Conservation (phyloP, 2,329 filamentous ascomycete genomes). For the Epichloe festucae region DNA sequence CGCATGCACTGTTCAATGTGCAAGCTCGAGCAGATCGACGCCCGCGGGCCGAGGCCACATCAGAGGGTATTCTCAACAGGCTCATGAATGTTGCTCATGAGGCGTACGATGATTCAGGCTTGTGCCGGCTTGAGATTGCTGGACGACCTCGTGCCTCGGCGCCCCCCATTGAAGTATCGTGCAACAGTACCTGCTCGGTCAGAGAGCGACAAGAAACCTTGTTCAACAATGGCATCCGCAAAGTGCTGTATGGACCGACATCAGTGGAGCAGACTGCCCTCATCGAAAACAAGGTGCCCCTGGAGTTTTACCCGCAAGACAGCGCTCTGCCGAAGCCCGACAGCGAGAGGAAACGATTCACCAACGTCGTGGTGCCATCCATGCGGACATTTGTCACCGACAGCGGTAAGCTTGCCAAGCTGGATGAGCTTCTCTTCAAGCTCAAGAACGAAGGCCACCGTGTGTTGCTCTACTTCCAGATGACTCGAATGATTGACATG, state of each 20-base stretch:
- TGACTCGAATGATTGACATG: conserved; percentile 98
- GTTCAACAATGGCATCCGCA: conserved; percentile 68
- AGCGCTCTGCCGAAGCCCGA: conserved; percentile 65
- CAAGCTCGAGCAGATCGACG: conserved; percentile 52
- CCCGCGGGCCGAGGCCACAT: conserved; percentile 55
- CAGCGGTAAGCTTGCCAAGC: conserved; percentile 85
- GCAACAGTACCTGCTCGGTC: conserved; percentile 50
- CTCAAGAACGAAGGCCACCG: conserved; percentile 89
- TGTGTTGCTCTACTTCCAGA: conserved; percentile 97
- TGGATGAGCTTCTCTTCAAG: conserved; percentile 76
- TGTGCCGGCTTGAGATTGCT: conserved; percentile 69
- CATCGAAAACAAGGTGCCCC: conserved; percentile 58
- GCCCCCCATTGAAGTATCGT: conserved; percentile 77
- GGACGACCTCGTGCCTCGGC: conserved; percentile 68
- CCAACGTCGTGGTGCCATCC: conserved; percentile 81
- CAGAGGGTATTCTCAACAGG: conserved; percentile 57
- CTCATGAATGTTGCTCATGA: conserved; percentile 67
- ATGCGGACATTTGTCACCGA: conserved; percentile 98
- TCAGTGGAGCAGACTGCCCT: conserved; percentile 58
- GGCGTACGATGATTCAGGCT: conserved; percentile 54
- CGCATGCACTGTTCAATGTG: conserved; percentile 73
- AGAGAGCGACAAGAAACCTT: conserved; percentile 59
- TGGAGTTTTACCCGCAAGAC: conserved; percentile 47
- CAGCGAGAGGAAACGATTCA: conserved; percentile 73
- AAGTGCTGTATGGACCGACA: conserved; percentile 56